Evolutionary conservation across 305 asterid species (phyloP), one percentile per base, ranked within the genome.

Genomic region (Nicotiana rustica): DNA sequence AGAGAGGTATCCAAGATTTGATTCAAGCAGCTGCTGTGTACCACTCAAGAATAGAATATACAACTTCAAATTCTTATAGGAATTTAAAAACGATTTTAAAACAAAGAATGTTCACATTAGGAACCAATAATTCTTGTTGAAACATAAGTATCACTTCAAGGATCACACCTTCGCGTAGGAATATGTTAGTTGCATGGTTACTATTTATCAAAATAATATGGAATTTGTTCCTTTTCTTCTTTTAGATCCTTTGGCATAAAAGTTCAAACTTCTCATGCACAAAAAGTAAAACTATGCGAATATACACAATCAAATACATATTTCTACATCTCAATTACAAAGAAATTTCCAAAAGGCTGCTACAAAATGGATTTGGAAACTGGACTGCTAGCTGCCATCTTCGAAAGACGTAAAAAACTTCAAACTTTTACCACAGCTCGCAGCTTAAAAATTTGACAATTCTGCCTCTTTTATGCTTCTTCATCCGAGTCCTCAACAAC

Each of bases 401-500:
- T 59, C 14, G 41, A 6, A 44, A 21, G 19, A 49, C 19, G 6
- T 44, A 6, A 14, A 44, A 66, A 29, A 29, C 29, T 52, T 52
- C 80, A 25, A 75, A 25, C 65, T 12, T 7, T 75, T 75, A 6
- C 65, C 25, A 59, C 10, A 4, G 10, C 65, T 17, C 25, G 2
- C 65, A 59, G 65, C 25, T 59, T n/a, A 1, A 18, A n/a, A 41
- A 59, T 59, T 59, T 59, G 65, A n/a, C 21, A 59, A n/a, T n/a
- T n/a, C 18, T 59, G 66, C 31, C 59, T 79, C 7, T 14, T 47
- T 47, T 62, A 79, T 36, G 76, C 82, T 62, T 44, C 90, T 83
- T 88, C 97, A 82, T 94, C 98, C 77, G 93, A 95, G 1, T 93
- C 86, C 68, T 87, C 89, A 85, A 90, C 92, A 49, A 91, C 88